Evolutionary conservation across 2,329 filamentous ascomycete genomes (phyloP).

Genomic region (Magnaporthiopsis incrustans): DNA sequence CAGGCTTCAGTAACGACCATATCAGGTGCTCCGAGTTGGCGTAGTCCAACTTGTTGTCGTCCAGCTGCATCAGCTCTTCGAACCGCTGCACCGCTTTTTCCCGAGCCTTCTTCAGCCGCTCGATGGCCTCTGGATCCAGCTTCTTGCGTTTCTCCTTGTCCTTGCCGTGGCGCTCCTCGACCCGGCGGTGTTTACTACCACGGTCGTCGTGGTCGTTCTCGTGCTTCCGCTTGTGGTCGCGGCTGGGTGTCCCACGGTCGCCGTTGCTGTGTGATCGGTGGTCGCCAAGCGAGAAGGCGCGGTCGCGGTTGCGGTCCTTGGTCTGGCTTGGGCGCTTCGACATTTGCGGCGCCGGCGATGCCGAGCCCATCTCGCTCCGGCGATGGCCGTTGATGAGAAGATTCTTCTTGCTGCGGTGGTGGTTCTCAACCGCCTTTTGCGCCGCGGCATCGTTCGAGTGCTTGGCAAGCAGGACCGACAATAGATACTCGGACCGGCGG

Average conservation of each 20-base stretch:
- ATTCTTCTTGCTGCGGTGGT: constrained; percentile 92
- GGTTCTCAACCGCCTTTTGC: constrained; percentile 78
- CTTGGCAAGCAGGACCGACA: constrained; percentile 86
- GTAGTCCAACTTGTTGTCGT: constrained; percentile 25
- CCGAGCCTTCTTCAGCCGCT: constrained; percentile 24
- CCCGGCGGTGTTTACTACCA: constrained; percentile 40
- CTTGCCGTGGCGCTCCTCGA: constrained; percentile 32
- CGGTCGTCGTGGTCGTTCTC: constrained; percentile 44
- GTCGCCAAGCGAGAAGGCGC: constrained; percentile 30
- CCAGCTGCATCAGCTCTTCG: constrained; percentile 27
- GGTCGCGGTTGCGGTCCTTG: constrained; percentile 39
- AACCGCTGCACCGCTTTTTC: constrained; percentile 28
- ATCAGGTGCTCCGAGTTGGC: constrained; percentile 26
- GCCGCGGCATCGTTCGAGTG: constrained; percentile 70
- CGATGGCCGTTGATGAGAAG: constrained; percentile 48
- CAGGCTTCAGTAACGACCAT: constrained; percentile 29
- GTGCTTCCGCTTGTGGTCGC: constrained; percentile 55
- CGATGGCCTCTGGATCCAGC: constrained; percentile 26
- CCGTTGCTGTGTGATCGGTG: constrained; percentile 42
- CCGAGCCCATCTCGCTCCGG: constrained; percentile 51
- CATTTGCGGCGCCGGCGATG: constrained; percentile 59
- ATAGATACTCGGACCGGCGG: constrained; percentile 84
- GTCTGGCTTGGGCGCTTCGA: constrained; percentile 39
- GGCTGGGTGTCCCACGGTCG: constrained; percentile 41
- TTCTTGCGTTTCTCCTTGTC: constrained; percentile 30